Conservation (phyloP, 495 filamentous ascomycete genomes). For the Hypoxylon lienhwacheense region DNA sequence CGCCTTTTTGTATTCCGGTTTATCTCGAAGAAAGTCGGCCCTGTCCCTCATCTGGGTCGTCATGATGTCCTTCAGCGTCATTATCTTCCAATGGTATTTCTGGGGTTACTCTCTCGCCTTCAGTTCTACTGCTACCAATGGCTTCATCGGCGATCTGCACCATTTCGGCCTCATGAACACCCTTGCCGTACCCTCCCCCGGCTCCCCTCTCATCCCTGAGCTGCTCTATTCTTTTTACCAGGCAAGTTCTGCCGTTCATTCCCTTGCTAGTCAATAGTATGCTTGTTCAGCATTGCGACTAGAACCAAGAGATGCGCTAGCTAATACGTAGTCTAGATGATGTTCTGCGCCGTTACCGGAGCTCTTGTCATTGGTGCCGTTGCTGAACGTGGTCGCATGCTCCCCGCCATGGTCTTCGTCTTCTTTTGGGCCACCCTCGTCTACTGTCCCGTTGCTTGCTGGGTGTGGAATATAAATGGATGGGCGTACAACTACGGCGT, state of each 20-base stretch:
- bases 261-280: slow-evolving; percentile 64
- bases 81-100: slow-evolving; percentile 99
- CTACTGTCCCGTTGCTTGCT: slow-evolving; percentile 94
- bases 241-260: slow-evolving; percentile 65
- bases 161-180: slow-evolving; percentile 85
- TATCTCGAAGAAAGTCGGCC: slow-evolving; percentile 93
- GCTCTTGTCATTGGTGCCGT: slow-evolving; percentile 91
- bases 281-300: not conserved
- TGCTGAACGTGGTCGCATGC: slow-evolving; percentile 88
- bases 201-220: slow-evolving; percentile 80
- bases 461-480: slow-evolving; percentile 92
- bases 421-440: slow-evolving; percentile 97
- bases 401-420: slow-evolving; percentile 93
- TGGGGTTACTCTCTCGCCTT: slow-evolving; percentile 97
- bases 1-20: slow-evolving; percentile 96
- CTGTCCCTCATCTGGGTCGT: slow-evolving; percentile 94
- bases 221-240: slow-evolving; percentile 94
- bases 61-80: slow-evolving; percentile 86
- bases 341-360: slow-evolving; percentile 91
- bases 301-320: slow-evolving; percentile 13
- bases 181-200: slow-evolving; percentile 76
- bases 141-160: slow-evolving; percentile 81
- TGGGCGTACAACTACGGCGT: slow-evolving; percentile 94
- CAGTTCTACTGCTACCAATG: slow-evolving; percentile 72
- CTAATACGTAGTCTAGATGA: slow-evolving; percentile 63